Evolutionary conservation across 306 rosid species (phyloP).

Genomic region (Dryas octopetala): DNA sequence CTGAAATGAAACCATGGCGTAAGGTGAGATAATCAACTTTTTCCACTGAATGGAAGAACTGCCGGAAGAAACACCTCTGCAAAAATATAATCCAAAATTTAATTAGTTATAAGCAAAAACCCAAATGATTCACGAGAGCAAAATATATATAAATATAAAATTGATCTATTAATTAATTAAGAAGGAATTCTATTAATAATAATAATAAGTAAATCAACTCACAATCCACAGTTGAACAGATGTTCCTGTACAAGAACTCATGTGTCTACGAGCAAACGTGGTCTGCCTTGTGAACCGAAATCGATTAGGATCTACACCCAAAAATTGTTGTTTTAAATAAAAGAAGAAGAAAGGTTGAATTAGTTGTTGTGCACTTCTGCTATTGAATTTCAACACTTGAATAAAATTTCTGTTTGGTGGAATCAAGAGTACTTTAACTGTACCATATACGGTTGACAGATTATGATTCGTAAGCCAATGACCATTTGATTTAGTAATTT

Average conservation of each 20-base stretch:
- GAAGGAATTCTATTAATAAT: not conserved
- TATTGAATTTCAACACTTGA: not conserved
- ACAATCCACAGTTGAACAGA: constrained; percentile 50
- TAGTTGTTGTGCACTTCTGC: not conserved
- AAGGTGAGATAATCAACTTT: constrained; percentile 58
- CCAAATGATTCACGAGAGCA: not conserved
- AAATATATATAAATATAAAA: not conserved
- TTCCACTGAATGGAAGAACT: constrained; percentile 57
- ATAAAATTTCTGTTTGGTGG: not conserved
- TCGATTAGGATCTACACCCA: constrained; percentile 49
- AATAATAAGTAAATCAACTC: constrained; percentile 19
- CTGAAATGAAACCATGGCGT: constrained; percentile 60
- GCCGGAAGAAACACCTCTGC: constrained; percentile 65
- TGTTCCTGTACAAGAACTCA: constrained; percentile 33
- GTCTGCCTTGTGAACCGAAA: constrained; percentile 57
- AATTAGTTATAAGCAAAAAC: not conserved
- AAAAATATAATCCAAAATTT: not conserved
- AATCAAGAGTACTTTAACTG: too few relatives aligned
- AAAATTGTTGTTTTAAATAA: not conserved
- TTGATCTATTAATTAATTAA: not conserved
- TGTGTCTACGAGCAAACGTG: constrained; percentile 57
- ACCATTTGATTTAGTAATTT: too few relatives aligned
- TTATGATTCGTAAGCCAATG: too few relatives aligned
- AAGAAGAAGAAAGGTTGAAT: not conserved
- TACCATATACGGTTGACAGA: too few relatives aligned